Evolutionary conservation across 208 protist species (phyloP).

Genomic region (Crithidia sp.): DNA sequence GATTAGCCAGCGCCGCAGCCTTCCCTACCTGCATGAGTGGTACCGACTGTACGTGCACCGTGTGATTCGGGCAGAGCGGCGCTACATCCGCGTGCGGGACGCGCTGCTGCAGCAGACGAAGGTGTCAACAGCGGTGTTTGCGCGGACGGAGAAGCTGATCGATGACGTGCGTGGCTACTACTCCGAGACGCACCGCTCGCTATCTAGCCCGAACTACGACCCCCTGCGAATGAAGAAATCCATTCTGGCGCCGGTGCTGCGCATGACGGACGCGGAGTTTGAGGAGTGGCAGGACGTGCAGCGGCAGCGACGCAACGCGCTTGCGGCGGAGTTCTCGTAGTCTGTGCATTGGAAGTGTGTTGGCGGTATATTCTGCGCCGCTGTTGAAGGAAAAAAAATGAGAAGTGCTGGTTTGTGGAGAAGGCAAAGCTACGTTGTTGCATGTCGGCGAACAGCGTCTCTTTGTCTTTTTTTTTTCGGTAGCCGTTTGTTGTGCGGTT

Average conservation of each 20-base stretch:
- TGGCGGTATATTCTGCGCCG: too few species aligned
- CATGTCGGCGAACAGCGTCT: too few species aligned
- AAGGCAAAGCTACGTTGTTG: too few species aligned
- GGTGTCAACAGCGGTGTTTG: constrained; percentile 42
- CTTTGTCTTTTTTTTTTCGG: too few species aligned
- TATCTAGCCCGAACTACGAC: constrained; percentile 85
- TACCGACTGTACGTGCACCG: constrained; percentile 76
- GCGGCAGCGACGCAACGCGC: constrained; percentile 53
- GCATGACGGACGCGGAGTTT: constrained; percentile 76
- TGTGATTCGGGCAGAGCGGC: constrained; percentile 72
- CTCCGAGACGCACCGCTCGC: constrained; percentile 75
- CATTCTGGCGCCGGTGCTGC: constrained; percentile 62
- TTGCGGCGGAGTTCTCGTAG: constrained; percentile 64
- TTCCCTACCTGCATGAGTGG: constrained; percentile 81
- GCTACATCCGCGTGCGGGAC: constrained; percentile 68
- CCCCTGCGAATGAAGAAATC: constrained; percentile 84
- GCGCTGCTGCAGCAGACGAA: constrained; percentile 40
- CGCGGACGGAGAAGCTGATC: constrained; percentile 64
- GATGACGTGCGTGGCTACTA: constrained; percentile 68
- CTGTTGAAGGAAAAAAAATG: too few species aligned
- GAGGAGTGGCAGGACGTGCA: constrained; percentile 67
- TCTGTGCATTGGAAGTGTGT: neutral
- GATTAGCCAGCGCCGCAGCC: constrained; percentile 66
- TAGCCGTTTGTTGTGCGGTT: too few species aligned
- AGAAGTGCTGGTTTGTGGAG: too few species aligned